Base-by-base conservation (phyloP, 257 asterid species). In the Parsonsia alboflavescens region DNA sequence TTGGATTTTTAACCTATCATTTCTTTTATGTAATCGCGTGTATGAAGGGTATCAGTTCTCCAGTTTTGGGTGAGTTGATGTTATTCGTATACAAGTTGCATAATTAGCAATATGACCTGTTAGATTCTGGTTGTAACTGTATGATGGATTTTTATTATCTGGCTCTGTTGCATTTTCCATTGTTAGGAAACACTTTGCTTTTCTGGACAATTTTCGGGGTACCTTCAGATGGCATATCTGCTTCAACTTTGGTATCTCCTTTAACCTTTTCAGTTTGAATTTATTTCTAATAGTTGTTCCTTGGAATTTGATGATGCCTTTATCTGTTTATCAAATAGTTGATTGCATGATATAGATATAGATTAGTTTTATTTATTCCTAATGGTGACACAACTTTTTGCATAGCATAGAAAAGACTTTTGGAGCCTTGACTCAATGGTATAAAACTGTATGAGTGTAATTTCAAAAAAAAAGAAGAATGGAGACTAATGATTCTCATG, bases 201-300 rank as follows among this genome's bases (percentile, higher is more conserved):
- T 80, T 78, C 80, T 94, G 91, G 99, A 94, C 81, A 82, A 86
- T 49, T 86, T 82, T 56, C 96, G 98, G 8, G 99, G 99, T 39
- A 86, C 96, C 75, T 92, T 94, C 85, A 89, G 99, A 86, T 94
- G 99, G 98, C 98, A 94, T 65, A 90, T 92, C 84, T 92, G 98
- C 90, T 94, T 94, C 80, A 94, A 94, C 77, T 94, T 94, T 81
- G 99, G 99, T 94, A 91, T 70, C n/a, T 50, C 41, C 72, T 78
- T 72, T 72, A 42, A 5, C 76, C 80, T 65, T 78, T 33, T 66
- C 76, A 50, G 59, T 70, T 64, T 78, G 57, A 46, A 65, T 59
- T 53, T 71, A 45, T 68, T 10, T 46, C 42, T 11, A 36, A 26
- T 64, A 64, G 0, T 39, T 41, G 39, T 19, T 42, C 46, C 46